Evolutionary conservation across 2,329 filamentous ascomycete genomes (phyloP), one percentile per base, ranked within the genome.

Genomic region (Neonectria punicea): DNA sequence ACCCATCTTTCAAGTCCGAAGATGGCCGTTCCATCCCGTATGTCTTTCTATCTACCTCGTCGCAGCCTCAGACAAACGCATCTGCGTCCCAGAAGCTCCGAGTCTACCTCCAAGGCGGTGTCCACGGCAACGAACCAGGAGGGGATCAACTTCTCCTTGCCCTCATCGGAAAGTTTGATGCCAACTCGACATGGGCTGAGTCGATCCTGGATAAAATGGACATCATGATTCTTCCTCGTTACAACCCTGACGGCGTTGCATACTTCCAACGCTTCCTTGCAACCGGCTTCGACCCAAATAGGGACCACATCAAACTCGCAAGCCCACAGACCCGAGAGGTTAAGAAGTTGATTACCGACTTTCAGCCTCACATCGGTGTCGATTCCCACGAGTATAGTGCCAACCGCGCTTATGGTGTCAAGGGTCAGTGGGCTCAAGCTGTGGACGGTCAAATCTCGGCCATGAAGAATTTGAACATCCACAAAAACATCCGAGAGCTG

Each of bases 371-470:
- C 16, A 69, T 78, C 13, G 74, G 72, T 1, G 69, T 78, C 5
- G 77, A 78, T n/a, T 75, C 75, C 68, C 77, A 78, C 36, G 77
- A 78, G 56, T 78, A 77, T 41, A 67, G 67, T 1, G 70, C 76
- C 0, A 51, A 43, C 5, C 54, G 66, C 0, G 55, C 63, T 30
- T 75, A 67, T 7, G 76, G 75, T 1, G 65, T 65, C 0, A 34
- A 34, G 32, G 8, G 41, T 18, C 41, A 18, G 6, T 63, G 72
- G 3, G 60, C 63, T 28, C 74, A 78, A 7, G 74, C 69, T 1
- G 64, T 74, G 1, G 76, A 78, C 41, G 75, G 74, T 1, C 69
- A 76, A 1, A 79, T 77, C 49, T 77, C 77, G 0, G 76, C 77
- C 1, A 76, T 76, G 2, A 78, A 78, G 67, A 78, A 78, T 25